These are phyloP conservation scores for Groenewaldozyma salmanticensis DNA, from an alignment of 805 yeast genomes.

Conservation along the genomic window DNA sequence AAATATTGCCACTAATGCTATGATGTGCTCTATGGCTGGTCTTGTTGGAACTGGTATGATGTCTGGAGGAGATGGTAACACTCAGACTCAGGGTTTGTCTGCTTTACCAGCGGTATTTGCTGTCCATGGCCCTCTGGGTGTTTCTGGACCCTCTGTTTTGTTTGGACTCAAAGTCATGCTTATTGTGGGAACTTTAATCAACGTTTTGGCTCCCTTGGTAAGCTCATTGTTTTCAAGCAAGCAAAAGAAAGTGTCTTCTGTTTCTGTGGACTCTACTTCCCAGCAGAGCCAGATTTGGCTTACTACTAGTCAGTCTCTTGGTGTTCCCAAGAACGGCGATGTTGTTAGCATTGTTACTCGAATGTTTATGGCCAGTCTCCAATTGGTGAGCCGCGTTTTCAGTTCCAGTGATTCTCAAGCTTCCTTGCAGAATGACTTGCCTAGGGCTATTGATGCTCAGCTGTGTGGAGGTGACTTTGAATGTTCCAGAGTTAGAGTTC, in stretches of 20 bases:
- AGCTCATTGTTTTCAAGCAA: conserved; percentile 2
- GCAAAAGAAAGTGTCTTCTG: background rate
- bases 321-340: conserved; percentile 16
- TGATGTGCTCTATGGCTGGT: conserved; percentile 31
- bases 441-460: conserved; percentile 28
- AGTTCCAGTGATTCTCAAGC: too few relatives aligned
- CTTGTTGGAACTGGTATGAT: conserved; percentile 25
- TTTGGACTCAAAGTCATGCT: conserved; percentile 18
- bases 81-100: conserved; percentile 22
- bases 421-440: conserved; percentile 14
- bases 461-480: conserved; percentile 30
- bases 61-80: conserved; percentile 14
- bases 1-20: conserved; percentile 17
- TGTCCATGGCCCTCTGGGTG: conserved; percentile 3
- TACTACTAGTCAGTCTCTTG: conserved; percentile 18
- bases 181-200: conserved; percentile 22
- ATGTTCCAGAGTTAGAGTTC: conserved; percentile 17
- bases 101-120: conserved; percentile 21
- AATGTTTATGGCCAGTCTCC: too few relatives aligned
- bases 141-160: conserved; percentile 9
- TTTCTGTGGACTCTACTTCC: background rate
- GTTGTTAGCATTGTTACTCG: conserved; percentile 7
- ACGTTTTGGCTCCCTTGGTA: conserved; percentile 21
- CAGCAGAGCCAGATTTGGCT: conserved; percentile 16
- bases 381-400: too few relatives aligned